Base-by-base conservation (phyloP, 2,329 filamentous ascomycete species). In the Pestalotiopsis sp. region DNA sequence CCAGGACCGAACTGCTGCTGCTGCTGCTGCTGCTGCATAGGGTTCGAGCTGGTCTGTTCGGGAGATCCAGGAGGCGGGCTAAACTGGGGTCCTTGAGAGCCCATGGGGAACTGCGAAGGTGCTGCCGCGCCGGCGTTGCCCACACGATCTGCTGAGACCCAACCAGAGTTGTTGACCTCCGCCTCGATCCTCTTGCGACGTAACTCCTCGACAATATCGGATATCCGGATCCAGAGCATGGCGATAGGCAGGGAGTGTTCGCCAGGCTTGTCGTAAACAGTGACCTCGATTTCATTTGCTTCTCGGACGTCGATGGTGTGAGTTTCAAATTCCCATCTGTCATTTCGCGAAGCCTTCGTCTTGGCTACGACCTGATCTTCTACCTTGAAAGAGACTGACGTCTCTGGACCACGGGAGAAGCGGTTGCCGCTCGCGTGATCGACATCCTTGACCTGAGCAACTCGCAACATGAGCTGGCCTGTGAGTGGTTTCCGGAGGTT, bases 71-170 rank as follows among this genome's bases (percentile, higher is more conserved):
- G 83, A 12, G 83, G 82, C 4, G 78, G 81, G 23, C 82, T 84
- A 71, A 86, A 86, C 68, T 78, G 78, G 69, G 82, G 80, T 25
- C 78, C 81, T 58, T 83, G 82, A 2, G 86, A 81, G 70, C 83
- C 86, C 84, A 89, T 86, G 23, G 87, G 87, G 74, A 90, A 90
- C 75, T 91, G 89, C 14, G 86, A 72, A 13, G 87, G 86, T 17
- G 85, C 82, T 14, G 85, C 82, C 1, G 67, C 76, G 57, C 78
- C 77, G 52, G 81, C 74, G 66, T 81, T 80, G 71, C 89, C 93
- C 93, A 98, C 97, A 78, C 95, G 93, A 80, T 98, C 96, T 66
- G 96, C 96, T 72, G 96, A 97, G 66, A 98, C 95, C 96, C 96
- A 99, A 66, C 95, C 96, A 59, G 93, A 94, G 76, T 91, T 93